Evolutionary conservation across 768 basidiomycete genomes (phyloP), one percentile per base, ranked within the genome.

Genomic region (Neoboletus subvelutipes): DNA sequence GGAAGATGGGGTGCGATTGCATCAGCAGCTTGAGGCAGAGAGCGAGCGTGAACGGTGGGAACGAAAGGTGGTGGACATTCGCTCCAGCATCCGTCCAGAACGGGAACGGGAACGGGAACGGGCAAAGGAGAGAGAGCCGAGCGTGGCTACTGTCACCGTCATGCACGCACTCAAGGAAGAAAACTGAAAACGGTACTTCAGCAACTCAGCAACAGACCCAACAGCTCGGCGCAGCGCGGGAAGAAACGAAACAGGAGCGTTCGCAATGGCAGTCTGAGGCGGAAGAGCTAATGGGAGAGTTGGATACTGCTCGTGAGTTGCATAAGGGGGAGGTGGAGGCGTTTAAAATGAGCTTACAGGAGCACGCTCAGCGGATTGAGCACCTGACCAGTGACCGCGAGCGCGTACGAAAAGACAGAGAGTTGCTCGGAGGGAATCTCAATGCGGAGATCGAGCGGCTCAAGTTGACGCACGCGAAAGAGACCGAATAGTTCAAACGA

Each of bases 371-470:
- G 17, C 67, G 64, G 39, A 15, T 66, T 7, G 68, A 67, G 28
- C 46, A 59, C 36, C 43, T 71, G 41, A 48, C 61, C 4, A 17
- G 47, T 18, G 68, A 67, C 17, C 63, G 67, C 43, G 71, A 71
- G 4, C 64, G 69, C 15, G 6, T 64, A n/a, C 57, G 63, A 34
- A 70, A 55, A 42, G 69, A 69, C 1, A 63, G 55, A 29, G 72
- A 72, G 11, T 46, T 55, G 9, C 6, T 57, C n/a, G 57, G 41
- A n/a, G 47, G 43, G 4, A 57, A 15, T n/a, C 50, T 70, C 34
- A 51, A 20, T 26, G 50, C 50, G 28, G 67, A 73, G 50, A 61
- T 68, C 36, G 67, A 67, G 12, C 63, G 50, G 29, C 39, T 72
- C 8, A 65, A 59, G 34, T 1, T n/a, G 34, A 24, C 53, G 26